phyloP scores from a whole-genome alignment of 176 grass and related monocot genomes.

The Oryza longistaminata region DNA sequence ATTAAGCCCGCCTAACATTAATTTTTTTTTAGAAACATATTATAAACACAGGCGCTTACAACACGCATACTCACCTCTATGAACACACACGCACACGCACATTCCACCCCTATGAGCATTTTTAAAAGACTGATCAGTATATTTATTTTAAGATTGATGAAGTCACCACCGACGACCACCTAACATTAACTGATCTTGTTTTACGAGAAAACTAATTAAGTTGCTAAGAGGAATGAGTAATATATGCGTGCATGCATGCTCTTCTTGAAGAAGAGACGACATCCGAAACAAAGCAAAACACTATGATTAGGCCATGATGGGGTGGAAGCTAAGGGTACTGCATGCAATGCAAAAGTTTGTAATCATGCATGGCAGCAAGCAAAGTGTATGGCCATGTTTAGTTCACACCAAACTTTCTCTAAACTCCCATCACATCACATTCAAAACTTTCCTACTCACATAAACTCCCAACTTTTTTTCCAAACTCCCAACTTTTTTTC shows the following conservation, averaged over 20 bases:
- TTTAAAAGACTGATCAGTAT: no score
- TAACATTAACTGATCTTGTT: background rate
- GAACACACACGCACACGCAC: no score
- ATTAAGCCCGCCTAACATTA: background rate
- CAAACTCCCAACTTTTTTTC: no score
- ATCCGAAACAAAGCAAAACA: background rate
- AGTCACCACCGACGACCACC: no score
- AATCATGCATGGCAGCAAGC: conserved; percentile 52
- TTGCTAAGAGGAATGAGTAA: background rate
- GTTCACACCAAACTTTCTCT: no score
- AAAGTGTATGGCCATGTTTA: background rate
- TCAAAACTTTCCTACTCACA: no score
- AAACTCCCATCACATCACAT: no score
- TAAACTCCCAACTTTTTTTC: no score
- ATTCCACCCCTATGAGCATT: no score
- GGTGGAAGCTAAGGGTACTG: conserved; percentile 32
- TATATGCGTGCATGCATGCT: background rate
- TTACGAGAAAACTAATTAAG: background rate
- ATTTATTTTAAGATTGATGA: no score
- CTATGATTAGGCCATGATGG: conserved; percentile 53
- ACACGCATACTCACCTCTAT: no score
- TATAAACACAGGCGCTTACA: no score
- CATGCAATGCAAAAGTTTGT: conserved; percentile 31
- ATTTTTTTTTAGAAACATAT: background rate
- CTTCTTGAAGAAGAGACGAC: background rate